A percentile compares a stretch with the other conserved stretches of the same genome.
phyloP scores from a whole-genome alignment of 2,329 filamentous ascomycete genomes.

The Fusarium veterinarium region DNA sequence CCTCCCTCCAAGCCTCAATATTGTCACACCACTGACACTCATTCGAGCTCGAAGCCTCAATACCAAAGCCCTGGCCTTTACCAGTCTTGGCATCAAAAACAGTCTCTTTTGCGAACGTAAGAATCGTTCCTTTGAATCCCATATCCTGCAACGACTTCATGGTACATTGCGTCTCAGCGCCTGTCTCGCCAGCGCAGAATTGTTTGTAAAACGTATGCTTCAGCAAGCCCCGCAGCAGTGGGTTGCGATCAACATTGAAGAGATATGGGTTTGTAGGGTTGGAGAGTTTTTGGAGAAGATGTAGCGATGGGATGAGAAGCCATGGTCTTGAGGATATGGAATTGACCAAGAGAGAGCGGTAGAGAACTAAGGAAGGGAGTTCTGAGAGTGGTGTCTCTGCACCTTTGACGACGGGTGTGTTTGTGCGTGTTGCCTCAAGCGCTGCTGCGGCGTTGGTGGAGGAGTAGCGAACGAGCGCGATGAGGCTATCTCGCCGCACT shows the following conservation, averaged over 20 bases:
- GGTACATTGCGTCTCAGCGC: slow-evolving; percentile 57
- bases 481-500: slow-evolving; percentile 4
- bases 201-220: slow-evolving; percentile 65
- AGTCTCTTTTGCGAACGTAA: slow-evolving; percentile 63
- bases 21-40: slow-evolving; percentile 52
- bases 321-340: slow-evolving; percentile 59
- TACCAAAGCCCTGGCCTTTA: slow-evolving; percentile 30
- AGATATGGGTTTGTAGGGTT: slow-evolving; percentile 52
- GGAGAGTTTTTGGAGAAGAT: slow-evolving; percentile 50
- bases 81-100: slow-evolving; percentile 54
- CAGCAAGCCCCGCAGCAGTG: slow-evolving; percentile 58
- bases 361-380: slow-evolving; percentile 50
- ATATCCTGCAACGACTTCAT: slow-evolving; percentile 58
- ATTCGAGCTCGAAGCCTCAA: slow-evolving; percentile 53
- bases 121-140: slow-evolving; percentile 66
- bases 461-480: slow-evolving; percentile 8
- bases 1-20: slow-evolving; percentile 53
- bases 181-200: slow-evolving; percentile 66
- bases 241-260: slow-evolving; percentile 62
- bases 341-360: slow-evolving; percentile 57
- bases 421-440: slow-evolving; percentile 24
- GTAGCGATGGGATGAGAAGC: slow-evolving; percentile 53
- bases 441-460: slow-evolving; percentile 17
- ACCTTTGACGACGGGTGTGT: neutral
- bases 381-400: slow-evolving; percentile 40